Percentiles rank a stretch among this genome's conserved stretches.
Conservation (phyloP, 1,284 basidiomycete genomes). For the Salmacisia buchloeana region DNA sequence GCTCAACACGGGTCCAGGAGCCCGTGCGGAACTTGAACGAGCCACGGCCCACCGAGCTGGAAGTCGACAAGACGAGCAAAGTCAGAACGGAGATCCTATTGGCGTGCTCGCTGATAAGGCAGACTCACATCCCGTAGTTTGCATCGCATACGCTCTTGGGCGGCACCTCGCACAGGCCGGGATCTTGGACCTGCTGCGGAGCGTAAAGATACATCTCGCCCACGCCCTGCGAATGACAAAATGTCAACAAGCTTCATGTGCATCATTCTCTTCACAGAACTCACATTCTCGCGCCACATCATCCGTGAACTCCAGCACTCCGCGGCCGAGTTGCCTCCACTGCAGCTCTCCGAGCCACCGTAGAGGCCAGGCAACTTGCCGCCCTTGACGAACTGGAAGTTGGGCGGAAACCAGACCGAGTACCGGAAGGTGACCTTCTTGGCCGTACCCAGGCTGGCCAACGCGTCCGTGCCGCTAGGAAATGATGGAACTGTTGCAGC, state of each 20-base stretch:
- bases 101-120: too few relatives aligned
- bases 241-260: too few relatives aligned
- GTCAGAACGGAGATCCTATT: too few relatives aligned
- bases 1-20: constrained; percentile 23
- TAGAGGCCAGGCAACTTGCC: constrained; percentile 34
- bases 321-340: constrained; percentile 51
- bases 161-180: constrained; percentile 14
- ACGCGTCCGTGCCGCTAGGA: neutral
- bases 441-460: neutral
- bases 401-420: constrained; percentile 15
- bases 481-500: too few relatives aligned
- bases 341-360: constrained; percentile 51
- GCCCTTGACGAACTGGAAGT: constrained; percentile 29
- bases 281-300: constrained; percentile 49
- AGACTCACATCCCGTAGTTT: constrained; percentile 25
- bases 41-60: constrained; percentile 25
- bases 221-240: constrained; percentile 4
- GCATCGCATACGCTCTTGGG: constrained; percentile 22
- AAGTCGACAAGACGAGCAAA: too few relatives aligned
- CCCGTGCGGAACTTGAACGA: constrained; percentile 16
- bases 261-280: too few relatives aligned
- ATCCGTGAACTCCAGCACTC: constrained; percentile 52
- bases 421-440: constrained; percentile 5
- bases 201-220: constrained; percentile 59
- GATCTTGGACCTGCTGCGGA: constrained; percentile 23